These are phyloP conservation scores for Prunella vulgaris DNA, from an alignment of 257 asterid species.

Conservation along the genomic window DNA sequence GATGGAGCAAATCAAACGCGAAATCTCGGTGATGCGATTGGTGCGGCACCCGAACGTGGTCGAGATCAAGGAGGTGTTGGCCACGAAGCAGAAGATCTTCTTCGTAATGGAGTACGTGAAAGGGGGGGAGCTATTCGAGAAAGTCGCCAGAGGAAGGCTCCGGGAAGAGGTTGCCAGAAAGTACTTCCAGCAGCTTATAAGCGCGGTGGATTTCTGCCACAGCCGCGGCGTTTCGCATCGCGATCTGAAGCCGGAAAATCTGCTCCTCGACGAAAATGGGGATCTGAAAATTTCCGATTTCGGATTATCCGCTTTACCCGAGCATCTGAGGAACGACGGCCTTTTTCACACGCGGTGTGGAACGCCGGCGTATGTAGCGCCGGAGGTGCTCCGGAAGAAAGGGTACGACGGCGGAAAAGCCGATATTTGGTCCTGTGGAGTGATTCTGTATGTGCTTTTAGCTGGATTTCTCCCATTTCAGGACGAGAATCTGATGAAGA, in stretches of 20 bases:
- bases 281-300: constrained; percentile 71
- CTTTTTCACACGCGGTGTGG: constrained; percentile 81
- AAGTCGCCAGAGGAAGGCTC: constrained; percentile 48
- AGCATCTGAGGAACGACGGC: constrained; percentile 56
- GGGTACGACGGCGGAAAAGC: constrained; percentile 79
- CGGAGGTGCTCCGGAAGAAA: constrained; percentile 62
- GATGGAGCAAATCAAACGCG: constrained; percentile 67
- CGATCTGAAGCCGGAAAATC: constrained; percentile 74
- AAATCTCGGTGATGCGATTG: constrained; percentile 65
- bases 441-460: constrained; percentile 58
- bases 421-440: constrained; percentile 94
- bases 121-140: constrained; percentile 82
- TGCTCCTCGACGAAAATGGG: constrained; percentile 64
- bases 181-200: constrained; percentile 72
- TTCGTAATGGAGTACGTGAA: constrained; percentile 67
- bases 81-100: constrained; percentile 68
- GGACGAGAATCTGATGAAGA: constrained; percentile 64
- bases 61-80: constrained; percentile 73
- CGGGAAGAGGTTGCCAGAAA: constrained; percentile 51
- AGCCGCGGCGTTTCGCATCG: constrained; percentile 84
- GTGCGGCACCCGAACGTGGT: constrained; percentile 82
- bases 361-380: constrained; percentile 82
- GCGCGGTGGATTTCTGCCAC: constrained; percentile 80
- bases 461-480: constrained; percentile 75
- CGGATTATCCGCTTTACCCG: constrained; percentile 76